Evolutionary conservation across 768 basidiomycete genomes (phyloP).

Genomic region (Termitomyces sp.): DNA sequence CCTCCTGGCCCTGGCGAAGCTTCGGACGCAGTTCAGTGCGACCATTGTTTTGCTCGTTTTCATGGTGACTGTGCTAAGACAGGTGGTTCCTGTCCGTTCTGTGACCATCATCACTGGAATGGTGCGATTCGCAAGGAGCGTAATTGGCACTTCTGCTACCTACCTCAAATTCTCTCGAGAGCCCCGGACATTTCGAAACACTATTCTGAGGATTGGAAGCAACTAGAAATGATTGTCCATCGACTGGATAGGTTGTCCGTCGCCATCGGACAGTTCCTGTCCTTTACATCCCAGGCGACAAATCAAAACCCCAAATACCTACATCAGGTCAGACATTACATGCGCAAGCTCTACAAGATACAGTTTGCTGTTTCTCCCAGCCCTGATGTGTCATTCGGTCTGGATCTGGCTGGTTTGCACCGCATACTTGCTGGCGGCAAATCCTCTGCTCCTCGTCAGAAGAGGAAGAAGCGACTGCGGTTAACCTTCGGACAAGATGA

Average conservation of each 20-base stretch:
- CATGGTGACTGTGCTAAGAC: constrained; percentile 83
- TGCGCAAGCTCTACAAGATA: constrained; percentile 87
- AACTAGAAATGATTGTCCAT: constrained; percentile 77
- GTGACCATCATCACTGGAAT: constrained; percentile 91
- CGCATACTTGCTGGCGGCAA: constrained; percentile 73
- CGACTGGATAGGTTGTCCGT: constrained; percentile 73
- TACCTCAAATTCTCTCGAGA: constrained; percentile 64
- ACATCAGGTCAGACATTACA: constrained; percentile 83
- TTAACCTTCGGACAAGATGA: constrained; percentile 78
- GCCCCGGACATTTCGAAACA: constrained; percentile 80
- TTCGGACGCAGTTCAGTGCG: constrained; percentile 88
- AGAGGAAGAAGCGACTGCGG: constrained; percentile 55
- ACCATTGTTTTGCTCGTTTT: constrained; percentile 85
- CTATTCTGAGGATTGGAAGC: constrained; percentile 79
- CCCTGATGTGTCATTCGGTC: constrained; percentile 76
- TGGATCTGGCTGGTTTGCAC: constrained; percentile 81
- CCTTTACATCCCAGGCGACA: constrained; percentile 63
- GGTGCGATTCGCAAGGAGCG: constrained; percentile 81
- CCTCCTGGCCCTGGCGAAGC: constrained; percentile 73
- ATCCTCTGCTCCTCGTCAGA: constrained; percentile 49
- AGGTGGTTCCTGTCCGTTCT: constrained; percentile 91
- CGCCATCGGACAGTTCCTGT: constrained; percentile 77
- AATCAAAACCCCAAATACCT: constrained; percentile 79
- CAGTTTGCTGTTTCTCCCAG: constrained; percentile 86
- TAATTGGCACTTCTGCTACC: constrained; percentile 80